Conservation (phyloP, 441 rosid species). For the Adansonia grandidieri region DNA sequence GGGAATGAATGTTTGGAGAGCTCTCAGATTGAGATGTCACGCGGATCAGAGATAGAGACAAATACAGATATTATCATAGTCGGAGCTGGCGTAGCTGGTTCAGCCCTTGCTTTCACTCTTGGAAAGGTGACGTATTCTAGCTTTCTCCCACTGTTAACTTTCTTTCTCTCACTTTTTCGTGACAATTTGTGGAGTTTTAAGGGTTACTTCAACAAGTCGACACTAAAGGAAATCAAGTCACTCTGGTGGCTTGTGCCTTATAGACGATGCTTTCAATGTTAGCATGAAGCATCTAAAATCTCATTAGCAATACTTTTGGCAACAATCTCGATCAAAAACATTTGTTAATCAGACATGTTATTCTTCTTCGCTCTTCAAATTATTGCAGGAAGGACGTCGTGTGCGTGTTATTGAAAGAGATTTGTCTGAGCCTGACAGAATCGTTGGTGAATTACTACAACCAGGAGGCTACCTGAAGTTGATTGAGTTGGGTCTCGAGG, state of each 20-base stretch:
- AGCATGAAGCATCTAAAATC: too few relatives aligned
- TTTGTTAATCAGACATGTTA: too few relatives aligned
- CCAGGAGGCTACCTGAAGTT: conserved; percentile 36
- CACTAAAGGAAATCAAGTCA: too few relatives aligned
- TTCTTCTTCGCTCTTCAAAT: not conserved
- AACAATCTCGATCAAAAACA: too few relatives aligned
- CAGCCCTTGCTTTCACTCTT: conserved; percentile 80
- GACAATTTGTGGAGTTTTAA: too few relatives aligned
- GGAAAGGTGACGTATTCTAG: conserved; percentile 52
- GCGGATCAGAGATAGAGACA: not conserved
- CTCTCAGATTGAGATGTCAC: not conserved
- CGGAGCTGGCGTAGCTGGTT: conserved; percentile 86
- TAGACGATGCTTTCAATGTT: too few relatives aligned
- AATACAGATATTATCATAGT: conserved; percentile 55
- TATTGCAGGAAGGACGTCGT: conserved; percentile 31
- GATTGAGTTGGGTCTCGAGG: conserved; percentile 32
- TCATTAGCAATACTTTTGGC: too few relatives aligned
- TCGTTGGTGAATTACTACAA: conserved; percentile 34
- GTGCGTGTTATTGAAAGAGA: conserved; percentile 37
- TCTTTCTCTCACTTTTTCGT: too few relatives aligned
- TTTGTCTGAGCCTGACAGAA: conserved; percentile 29
- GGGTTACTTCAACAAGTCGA: too few relatives aligned
- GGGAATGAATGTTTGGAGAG: not conserved
- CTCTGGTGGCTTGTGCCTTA: too few relatives aligned
- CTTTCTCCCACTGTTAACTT: too few relatives aligned